A percentile compares a stretch with the other conserved stretches of the same genome.
phyloP scores from a whole-genome alignment of 139 green algal species.

The Chlamydomonas schloesseri region DNA sequence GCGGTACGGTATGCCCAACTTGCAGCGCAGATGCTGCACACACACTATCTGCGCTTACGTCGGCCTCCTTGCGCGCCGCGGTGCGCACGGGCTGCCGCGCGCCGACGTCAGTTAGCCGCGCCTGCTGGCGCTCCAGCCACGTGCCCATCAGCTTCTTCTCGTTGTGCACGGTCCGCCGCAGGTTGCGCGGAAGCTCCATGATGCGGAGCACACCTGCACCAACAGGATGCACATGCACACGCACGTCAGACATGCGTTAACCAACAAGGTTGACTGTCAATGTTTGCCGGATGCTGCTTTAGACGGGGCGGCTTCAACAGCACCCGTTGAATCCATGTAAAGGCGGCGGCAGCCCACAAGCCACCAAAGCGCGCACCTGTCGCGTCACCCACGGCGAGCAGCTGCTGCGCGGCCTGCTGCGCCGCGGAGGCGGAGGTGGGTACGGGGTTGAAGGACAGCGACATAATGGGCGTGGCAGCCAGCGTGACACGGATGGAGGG shows the following conservation, averaged over 20 bases:
- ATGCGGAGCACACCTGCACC: slow-evolving; percentile 83
- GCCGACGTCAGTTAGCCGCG: slow-evolving; percentile 56
- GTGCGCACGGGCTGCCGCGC: slow-evolving; percentile 37
- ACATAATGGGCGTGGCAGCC: slow-evolving; percentile 66
- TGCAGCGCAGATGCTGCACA: too few species aligned
- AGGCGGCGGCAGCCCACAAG: too few species aligned
- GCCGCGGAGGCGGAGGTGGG: background rate
- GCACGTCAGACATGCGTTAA: too few species aligned
- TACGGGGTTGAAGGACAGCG: slow-evolving; percentile 70
- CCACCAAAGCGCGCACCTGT: slow-evolving; percentile 11
- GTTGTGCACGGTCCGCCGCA: slow-evolving; percentile 76
- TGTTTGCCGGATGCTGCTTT: too few species aligned
- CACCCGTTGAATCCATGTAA: too few species aligned
- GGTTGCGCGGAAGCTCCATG: slow-evolving; percentile 84
- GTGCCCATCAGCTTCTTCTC: slow-evolving; percentile 76
- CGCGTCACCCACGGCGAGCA: slow-evolving; percentile 72
- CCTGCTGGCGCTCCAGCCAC: slow-evolving; percentile 74
- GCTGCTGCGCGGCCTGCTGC: slow-evolving; percentile 59
- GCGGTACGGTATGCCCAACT: too few species aligned
- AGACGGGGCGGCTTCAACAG: too few species aligned
- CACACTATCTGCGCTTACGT: too few species aligned
- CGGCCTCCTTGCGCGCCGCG: slow-evolving; percentile 38
- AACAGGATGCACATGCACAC: too few species aligned
- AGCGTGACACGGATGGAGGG: slow-evolving; percentile 64
- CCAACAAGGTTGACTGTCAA: too few species aligned